These are phyloP conservation scores for Coniochaeta prunicola DNA, from an alignment of 2,329 filamentous ascomycete genomes.

Conservation along the genomic window DNA sequence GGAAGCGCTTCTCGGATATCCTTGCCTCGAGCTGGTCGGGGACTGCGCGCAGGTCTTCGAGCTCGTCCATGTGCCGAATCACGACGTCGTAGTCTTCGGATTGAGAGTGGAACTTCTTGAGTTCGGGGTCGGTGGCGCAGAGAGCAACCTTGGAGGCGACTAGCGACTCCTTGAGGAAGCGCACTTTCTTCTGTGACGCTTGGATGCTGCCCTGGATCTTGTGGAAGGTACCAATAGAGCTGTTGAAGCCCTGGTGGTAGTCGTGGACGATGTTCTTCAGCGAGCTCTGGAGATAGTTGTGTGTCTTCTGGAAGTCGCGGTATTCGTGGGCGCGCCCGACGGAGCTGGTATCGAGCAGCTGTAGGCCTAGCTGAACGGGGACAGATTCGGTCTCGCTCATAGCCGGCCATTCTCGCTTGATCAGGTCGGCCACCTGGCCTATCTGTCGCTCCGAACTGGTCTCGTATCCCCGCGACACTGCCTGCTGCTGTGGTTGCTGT, in stretches of 20 bases:
- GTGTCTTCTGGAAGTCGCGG: constrained; percentile 73
- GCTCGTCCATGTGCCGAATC: constrained; percentile 71
- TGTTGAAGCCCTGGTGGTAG: constrained; percentile 98
- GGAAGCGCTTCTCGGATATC: constrained; percentile 92
- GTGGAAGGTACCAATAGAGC: constrained; percentile 96
- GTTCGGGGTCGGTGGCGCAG: constrained; percentile 78
- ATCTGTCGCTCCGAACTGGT: constrained; percentile 51
- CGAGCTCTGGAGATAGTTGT: constrained; percentile 83
- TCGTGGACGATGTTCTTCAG: constrained; percentile 95
- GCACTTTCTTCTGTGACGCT: constrained; percentile 77
- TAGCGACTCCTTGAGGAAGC: constrained; percentile 76
- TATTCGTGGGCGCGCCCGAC: constrained; percentile 88
- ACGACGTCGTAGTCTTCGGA: constrained; percentile 89
- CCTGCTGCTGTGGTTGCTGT: constrained; percentile 15
- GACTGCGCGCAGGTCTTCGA: constrained; percentile 82
- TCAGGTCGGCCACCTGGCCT: constrained; percentile 65
- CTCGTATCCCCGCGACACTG: constrained; percentile 13
- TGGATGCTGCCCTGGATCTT: constrained; percentile 95
- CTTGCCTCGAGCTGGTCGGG: constrained; percentile 89
- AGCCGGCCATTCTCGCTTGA: constrained; percentile 83
- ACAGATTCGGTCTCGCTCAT: constrained; percentile 87
- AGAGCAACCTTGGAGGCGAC: constrained; percentile 73
- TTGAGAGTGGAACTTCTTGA: constrained; percentile 80
- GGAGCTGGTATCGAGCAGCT: constrained; percentile 89
- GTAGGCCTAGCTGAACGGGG: constrained; percentile 88